phyloP scores from a whole-genome alignment of 2,329 filamentous ascomycete genomes.

The Diaporthe citriasiana region DNA sequence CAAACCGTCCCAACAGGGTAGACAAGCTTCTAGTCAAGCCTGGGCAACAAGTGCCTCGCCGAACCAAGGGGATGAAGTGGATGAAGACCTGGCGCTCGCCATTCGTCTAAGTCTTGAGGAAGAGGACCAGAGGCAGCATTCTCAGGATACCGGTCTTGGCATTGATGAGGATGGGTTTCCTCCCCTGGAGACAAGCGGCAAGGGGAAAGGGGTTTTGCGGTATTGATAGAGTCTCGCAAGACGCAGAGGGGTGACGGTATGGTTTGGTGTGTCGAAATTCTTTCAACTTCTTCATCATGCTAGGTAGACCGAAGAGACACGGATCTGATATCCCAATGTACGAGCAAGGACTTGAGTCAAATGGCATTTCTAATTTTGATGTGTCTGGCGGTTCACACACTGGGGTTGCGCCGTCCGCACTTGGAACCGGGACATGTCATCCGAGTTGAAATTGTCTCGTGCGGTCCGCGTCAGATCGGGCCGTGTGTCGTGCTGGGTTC shows the following conservation, averaged over 20 bases:
- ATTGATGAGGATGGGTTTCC: constrained; percentile 50
- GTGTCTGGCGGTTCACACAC: not conserved
- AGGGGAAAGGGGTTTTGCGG: constrained; percentile 57
- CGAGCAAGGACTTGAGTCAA: not conserved
- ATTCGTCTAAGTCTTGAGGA: constrained; percentile 72
- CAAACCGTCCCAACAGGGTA: constrained; percentile 49
- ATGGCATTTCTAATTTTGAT: not conserved
- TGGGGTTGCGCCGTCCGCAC: not conserved
- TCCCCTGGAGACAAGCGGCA: constrained; percentile 52
- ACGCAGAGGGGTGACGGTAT: not conserved
- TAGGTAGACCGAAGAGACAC: constrained; percentile 17
- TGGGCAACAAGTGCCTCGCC: constrained; percentile 42
- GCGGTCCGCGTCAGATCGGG: constrained; percentile 1
- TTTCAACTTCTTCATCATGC: not conserved
- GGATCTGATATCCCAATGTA: not conserved
- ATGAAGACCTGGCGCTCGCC: constrained; percentile 73
- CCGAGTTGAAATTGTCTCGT: not conserved
- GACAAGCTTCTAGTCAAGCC: constrained; percentile 41
- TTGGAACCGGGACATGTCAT: constrained; percentile 20
- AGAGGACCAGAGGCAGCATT: constrained; percentile 56
- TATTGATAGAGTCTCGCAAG: constrained; percentile 17
- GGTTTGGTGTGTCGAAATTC: not conserved
- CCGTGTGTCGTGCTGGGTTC: constrained; percentile 26
- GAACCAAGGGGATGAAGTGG: constrained; percentile 48
- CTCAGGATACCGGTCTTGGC: constrained; percentile 41